Conservation (phyloP, 495 filamentous ascomycete species). For the Filosporella fistucella region DNA sequence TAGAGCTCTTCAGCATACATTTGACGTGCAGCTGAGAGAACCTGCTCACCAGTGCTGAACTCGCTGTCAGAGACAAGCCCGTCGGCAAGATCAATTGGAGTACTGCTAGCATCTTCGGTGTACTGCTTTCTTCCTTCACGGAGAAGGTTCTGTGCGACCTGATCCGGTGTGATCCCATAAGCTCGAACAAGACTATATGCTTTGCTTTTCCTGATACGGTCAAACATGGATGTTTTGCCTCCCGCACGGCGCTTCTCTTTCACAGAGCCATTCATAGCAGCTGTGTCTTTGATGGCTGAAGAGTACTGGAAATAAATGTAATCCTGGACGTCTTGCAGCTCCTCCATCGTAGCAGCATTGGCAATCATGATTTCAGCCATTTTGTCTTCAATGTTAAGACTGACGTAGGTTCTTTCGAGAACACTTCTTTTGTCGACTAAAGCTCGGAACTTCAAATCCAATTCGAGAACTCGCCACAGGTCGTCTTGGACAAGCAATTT, state of each 20-base stretch:
- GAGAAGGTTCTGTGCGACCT: slow-evolving; percentile 79
- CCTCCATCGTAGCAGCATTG: slow-evolving; percentile 76
- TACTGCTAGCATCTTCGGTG: slow-evolving; percentile 71
- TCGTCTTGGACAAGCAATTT: slow-evolving; percentile 90
- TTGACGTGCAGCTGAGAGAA: slow-evolving; percentile 70
- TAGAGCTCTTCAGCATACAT: slow-evolving; percentile 92
- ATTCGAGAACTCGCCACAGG: slow-evolving; percentile 88
- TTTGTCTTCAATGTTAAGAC: slow-evolving; percentile 54
- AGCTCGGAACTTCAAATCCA: slow-evolving; percentile 90
- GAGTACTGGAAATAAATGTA: slow-evolving; percentile 95
- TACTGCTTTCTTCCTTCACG: slow-evolving; percentile 71
- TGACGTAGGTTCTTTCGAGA: slow-evolving; percentile 72
- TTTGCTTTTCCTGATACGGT: slow-evolving; percentile 72
- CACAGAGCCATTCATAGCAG: slow-evolving; percentile 51
- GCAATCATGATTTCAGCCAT: slow-evolving; percentile 77
- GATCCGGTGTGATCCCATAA: slow-evolving; percentile 85
- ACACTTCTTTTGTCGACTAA: slow-evolving; percentile 83
- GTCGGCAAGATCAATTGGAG: slow-evolving; percentile 85
- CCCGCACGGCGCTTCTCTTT: slow-evolving; percentile 72
- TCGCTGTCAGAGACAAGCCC: slow-evolving; percentile 62
- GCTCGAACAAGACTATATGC: slow-evolving; percentile 80
- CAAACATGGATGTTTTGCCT: slow-evolving; percentile 68
- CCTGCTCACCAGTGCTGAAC: slow-evolving; percentile 70
- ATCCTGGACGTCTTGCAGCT: slow-evolving; percentile 93
- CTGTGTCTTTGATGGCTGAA: slow-evolving; percentile 70